These are phyloP conservation scores for Gastrodia elata DNA, from an alignment of 106 monocot species.

Conservation along the genomic window DNA sequence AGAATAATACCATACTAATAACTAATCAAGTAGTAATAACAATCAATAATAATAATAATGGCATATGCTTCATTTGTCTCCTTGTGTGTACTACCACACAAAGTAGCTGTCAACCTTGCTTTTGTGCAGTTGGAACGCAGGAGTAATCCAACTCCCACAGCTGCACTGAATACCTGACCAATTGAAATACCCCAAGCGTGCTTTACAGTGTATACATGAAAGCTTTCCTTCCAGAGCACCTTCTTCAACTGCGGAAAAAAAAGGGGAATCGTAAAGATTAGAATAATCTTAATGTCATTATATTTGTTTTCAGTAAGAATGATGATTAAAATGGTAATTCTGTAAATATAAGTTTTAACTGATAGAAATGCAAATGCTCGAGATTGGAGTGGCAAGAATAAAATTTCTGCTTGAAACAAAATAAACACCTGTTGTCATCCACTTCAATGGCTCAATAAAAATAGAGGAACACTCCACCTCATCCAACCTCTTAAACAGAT, in stretches of 20 bases:
- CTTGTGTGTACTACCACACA: neutral
- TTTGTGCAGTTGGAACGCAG: constrained; percentile 93
- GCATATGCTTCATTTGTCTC: neutral
- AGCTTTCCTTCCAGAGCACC: constrained; percentile 95
- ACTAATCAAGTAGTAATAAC: too few species aligned
- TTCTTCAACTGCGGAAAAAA: constrained; percentile 56
- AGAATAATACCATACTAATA: neutral
- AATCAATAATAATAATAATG: too few species aligned
- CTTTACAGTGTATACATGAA: constrained; percentile 60
- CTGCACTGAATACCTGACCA: constrained; percentile 97
- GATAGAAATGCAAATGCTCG: too few species aligned
- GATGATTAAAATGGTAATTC: too few species aligned
- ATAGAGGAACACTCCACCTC: constrained; percentile 68
- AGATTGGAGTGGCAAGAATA: neutral
- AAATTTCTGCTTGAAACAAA: too few species aligned
- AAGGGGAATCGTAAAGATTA: neutral
- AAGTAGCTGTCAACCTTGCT: constrained; percentile 62
- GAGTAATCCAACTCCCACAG: constrained; percentile 96
- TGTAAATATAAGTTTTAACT: too few species aligned
- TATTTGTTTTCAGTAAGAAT: too few species aligned
- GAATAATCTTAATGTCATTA: too few species aligned
- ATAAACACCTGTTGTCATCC: constrained; percentile 78
- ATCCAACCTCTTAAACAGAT: constrained; percentile 23
- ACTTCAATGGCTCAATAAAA: constrained; percentile 78
- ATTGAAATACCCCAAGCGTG: constrained; percentile 85